Evolutionary conservation across 2,329 filamentous ascomycete genomes (phyloP).

Genomic region (Alternaria sp.): DNA sequence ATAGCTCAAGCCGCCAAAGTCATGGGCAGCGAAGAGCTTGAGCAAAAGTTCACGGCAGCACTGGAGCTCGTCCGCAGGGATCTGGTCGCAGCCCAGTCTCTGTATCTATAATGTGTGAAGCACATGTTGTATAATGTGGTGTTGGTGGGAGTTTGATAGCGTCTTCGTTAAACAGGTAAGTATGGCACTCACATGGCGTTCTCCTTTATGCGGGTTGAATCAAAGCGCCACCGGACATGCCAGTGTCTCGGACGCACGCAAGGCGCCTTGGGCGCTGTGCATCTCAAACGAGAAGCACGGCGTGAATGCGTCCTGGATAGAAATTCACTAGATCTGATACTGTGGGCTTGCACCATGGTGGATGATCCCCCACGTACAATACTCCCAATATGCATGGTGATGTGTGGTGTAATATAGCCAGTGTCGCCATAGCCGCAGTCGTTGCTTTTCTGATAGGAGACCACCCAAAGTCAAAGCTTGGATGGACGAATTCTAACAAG

Average conservation of each 20-base stretch:
- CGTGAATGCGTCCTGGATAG: constrained; percentile 35
- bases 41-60: constrained; percentile 88
- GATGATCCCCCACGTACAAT: constrained; percentile 35
- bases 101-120: constrained; percentile 70
- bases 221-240: constrained; percentile 25
- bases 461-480: neutral
- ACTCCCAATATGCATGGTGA: neutral
- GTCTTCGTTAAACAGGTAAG: constrained; percentile 27
- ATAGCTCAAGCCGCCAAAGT: constrained; percentile 96
- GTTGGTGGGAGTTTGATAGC: constrained; percentile 24
- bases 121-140: constrained; percentile 27
- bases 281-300: constrained; percentile 24
- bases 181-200: constrained; percentile 28
- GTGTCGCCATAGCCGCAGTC: neutral
- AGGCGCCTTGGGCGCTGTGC: constrained; percentile 30
- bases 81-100: constrained; percentile 91
- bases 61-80: constrained; percentile 87
- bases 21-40: constrained; percentile 95
- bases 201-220: constrained; percentile 24
- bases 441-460: neutral
- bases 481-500: neutral
- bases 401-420: neutral
- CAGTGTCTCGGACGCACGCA: constrained; percentile 29
- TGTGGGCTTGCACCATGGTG: constrained; percentile 23
- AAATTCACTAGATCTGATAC: constrained; percentile 44